Percentiles rank a stretch among this genome's conserved stretches.
phyloP scores from a whole-genome alignment of 768 basidiomycete genomes.

The Phanerochaete carnosa region DNA sequence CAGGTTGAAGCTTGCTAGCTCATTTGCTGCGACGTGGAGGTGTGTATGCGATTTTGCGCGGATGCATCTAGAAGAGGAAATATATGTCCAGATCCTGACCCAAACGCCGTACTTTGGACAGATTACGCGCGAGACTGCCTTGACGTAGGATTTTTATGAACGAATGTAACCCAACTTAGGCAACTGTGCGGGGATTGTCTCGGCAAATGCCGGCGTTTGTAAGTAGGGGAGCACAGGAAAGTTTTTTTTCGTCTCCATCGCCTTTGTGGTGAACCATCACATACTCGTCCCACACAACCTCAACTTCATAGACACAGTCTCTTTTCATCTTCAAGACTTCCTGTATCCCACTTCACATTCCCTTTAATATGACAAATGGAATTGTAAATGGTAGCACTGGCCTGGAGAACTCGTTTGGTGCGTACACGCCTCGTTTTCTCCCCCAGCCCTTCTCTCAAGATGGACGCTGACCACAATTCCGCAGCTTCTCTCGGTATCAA shows the following conservation, averaged over 20 bases:
- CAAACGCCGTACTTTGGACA: neutral
- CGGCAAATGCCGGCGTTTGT: slow-evolving; percentile 20
- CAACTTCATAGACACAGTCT: slow-evolving; percentile 28
- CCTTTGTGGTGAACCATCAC: slow-evolving; percentile 34
- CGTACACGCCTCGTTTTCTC: slow-evolving; percentile 19
- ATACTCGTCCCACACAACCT: slow-evolving; percentile 26
- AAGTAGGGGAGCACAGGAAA: slow-evolving; percentile 17
- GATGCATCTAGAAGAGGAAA: neutral
- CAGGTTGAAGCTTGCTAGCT: neutral
- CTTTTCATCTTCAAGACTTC: slow-evolving; percentile 9
- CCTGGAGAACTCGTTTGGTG: slow-evolving; percentile 76
- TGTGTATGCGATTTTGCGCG: neutral
- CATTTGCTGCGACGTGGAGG: neutral
- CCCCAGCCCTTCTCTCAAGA: slow-evolving; percentile 1
- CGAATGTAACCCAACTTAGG: neutral
- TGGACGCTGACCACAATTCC: slow-evolving; percentile 4
- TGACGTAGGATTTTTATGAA: neutral
- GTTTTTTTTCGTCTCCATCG: slow-evolving; percentile 24
- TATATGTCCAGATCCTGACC: neutral
- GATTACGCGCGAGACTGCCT: too few relatives aligned
- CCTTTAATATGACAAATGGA: slow-evolving; percentile 86
- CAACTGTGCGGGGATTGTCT: neutral
- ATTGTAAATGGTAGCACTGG: slow-evolving; percentile 70
- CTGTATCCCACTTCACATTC: slow-evolving; percentile 28
- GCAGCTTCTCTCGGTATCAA: slow-evolving; percentile 75